These are phyloP conservation scores for Crithidia expoeki DNA, from an alignment of 208 protist species.

Conservation along the genomic window DNA sequence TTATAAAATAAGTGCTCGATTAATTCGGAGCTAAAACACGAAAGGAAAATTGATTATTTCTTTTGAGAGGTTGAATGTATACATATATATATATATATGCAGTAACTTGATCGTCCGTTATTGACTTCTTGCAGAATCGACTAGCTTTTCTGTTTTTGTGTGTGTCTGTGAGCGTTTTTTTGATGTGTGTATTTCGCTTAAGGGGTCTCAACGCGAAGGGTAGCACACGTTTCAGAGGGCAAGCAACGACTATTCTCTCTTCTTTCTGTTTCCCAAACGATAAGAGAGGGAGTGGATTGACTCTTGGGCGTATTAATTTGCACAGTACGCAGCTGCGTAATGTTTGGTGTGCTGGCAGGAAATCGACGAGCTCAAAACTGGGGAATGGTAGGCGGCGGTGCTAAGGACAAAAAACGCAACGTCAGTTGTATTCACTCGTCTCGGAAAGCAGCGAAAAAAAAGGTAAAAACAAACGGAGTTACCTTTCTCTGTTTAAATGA, in stretches of 20 bases:
- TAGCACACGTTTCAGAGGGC: neutral
- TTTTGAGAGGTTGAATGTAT: constrained; percentile 9
- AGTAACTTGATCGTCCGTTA: neutral
- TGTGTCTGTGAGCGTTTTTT: neutral
- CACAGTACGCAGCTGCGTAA: constrained; percentile 6
- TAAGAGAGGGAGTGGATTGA: neutral
- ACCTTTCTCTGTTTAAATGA: no score
- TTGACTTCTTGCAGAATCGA: neutral
- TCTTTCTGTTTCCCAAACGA: neutral
- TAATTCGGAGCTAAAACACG: neutral
- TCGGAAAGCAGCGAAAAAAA: neutral
- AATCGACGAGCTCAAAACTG: neutral
- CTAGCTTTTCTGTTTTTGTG: neutral
- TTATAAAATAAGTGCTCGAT: neutral
- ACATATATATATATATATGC: neutral
- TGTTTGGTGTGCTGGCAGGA: neutral
- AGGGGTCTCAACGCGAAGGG: neutral
- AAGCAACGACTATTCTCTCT: neutral
- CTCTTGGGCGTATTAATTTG: neutral
- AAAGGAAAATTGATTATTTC: constrained; percentile 6
- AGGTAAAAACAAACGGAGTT: no score
- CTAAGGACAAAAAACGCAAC: neutral
- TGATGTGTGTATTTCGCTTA: neutral
- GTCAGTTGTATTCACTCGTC: neutral
- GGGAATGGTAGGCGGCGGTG: neutral